Percentiles rank a stretch among this genome's conserved stretches.
phyloP scores from a whole-genome alignment of 345 rosid species.

The Hibiscus mutabilis region DNA sequence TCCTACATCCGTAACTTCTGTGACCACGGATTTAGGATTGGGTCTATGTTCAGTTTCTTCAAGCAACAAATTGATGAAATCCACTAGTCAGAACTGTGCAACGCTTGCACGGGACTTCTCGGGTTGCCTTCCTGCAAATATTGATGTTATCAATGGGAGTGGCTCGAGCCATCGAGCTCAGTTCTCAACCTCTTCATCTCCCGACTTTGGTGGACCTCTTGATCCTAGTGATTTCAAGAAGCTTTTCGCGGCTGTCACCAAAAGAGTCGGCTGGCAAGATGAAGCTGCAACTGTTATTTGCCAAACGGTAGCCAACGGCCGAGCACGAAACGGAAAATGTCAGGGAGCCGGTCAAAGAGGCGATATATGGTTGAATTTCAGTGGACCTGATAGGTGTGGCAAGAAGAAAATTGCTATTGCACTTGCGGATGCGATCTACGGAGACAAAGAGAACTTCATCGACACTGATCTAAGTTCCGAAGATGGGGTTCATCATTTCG shows the following conservation, averaged over 20 bases:
- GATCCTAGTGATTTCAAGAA: conserved; percentile 37
- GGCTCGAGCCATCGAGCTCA: conserved; percentile 20
- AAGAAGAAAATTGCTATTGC: conserved; percentile 52
- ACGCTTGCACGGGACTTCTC: conserved; percentile 19
- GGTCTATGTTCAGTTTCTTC: conserved; percentile 31
- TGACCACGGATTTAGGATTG: conserved; percentile 52
- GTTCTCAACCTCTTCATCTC: conserved; percentile 35
- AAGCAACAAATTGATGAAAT: conserved; percentile 22
- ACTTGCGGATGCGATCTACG: conserved; percentile 48
- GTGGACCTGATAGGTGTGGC: conserved; percentile 46
- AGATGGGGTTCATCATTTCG: conserved; percentile 17
- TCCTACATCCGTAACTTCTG: conserved; percentile 40
- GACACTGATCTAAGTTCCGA: conserved; percentile 42
- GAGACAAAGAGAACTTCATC: conserved; percentile 46
- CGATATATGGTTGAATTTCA: conserved; percentile 62
- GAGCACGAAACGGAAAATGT: conserved; percentile 18
- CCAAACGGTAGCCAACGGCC: conserved; percentile 22
- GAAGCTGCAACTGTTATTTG: conserved; percentile 53
- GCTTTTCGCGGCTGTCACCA: conserved; percentile 38
- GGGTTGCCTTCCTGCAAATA: conserved; percentile 18
- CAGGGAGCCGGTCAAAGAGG: conserved; percentile 28
- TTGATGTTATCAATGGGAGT: conserved; percentile 16
- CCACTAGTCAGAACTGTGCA: conserved; percentile 11
- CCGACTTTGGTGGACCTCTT: conserved; percentile 20
- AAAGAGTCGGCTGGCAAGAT: conserved; percentile 52